phyloP scores from a whole-genome alignment of 805 yeast species.

The Middelhovenomyces tepae region DNA sequence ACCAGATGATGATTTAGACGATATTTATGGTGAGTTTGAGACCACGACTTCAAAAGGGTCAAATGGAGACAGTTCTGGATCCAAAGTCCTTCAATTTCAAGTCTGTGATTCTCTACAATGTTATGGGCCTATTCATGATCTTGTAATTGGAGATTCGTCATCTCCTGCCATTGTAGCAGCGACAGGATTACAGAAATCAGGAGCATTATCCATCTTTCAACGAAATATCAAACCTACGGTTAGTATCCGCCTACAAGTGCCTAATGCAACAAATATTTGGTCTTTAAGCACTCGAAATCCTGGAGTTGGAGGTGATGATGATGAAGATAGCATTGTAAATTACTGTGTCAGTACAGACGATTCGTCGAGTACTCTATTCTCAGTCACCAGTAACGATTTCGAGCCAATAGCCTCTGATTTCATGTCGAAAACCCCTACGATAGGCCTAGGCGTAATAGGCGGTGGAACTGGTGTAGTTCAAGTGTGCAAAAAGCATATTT shows the following conservation, averaged over 20 bases:
- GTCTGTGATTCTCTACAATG: slow-evolving; percentile 48
- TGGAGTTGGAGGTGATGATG: slow-evolving; percentile 10
- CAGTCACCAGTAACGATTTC: too few relatives aligned
- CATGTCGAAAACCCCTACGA: slow-evolving; percentile 52
- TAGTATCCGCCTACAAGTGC: slow-evolving; percentile 58
- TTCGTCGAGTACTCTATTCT: too few relatives aligned
- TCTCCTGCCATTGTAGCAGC: slow-evolving; percentile 56
- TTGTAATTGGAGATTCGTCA: slow-evolving; percentile 65
- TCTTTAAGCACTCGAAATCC: slow-evolving; percentile 11
- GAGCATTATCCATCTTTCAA: slow-evolving; percentile 52
- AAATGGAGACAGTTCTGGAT: slow-evolving; percentile 11
- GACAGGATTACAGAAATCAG: slow-evolving; percentile 51
- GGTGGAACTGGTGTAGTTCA: slow-evolving; percentile 57
- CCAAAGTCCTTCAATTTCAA: slow-evolving; percentile 9
- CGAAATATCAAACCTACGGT: slow-evolving; percentile 64
- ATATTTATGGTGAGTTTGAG: slow-evolving; percentile 24
- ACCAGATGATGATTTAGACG: slow-evolving; percentile 26
- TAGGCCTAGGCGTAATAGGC: slow-evolving; percentile 55
- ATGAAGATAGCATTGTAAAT: too few relatives aligned
- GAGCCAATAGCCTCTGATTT: too few relatives aligned
- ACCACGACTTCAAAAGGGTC: neutral
- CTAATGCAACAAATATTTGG: slow-evolving; percentile 35
- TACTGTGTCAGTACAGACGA: too few relatives aligned
- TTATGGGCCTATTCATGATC: slow-evolving; percentile 64
- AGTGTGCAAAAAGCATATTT: slow-evolving; percentile 57